phyloP scores from a whole-genome alignment of 768 basidiomycete species.

The Tremella fuciformis region DNA sequence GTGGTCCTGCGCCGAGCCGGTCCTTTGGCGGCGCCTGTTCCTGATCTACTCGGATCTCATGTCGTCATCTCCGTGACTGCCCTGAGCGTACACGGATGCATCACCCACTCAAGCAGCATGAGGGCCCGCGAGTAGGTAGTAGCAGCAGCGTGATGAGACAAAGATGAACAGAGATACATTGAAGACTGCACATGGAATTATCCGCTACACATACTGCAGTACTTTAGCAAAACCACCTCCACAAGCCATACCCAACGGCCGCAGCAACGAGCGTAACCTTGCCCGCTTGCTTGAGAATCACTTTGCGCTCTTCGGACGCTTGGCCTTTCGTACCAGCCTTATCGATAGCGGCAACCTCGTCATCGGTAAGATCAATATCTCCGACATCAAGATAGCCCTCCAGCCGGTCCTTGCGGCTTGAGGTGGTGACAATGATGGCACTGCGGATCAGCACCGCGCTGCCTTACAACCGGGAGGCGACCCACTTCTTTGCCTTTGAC shows the following conservation, averaged over 20 bases:
- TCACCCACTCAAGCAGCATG: no score
- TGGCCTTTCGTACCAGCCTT: conserved; percentile 49
- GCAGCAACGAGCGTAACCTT: conserved; percentile 3
- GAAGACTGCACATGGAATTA: not conserved
- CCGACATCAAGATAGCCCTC: conserved; percentile 67
- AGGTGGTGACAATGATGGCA: conserved; percentile 50
- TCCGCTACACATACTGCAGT: conserved; percentile 3
- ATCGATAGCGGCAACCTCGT: conserved; percentile 51
- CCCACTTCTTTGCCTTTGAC: conserved; percentile 40
- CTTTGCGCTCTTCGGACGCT: conserved; percentile 19
- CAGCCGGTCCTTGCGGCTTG: conserved; percentile 56
- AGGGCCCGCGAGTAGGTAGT: no score
- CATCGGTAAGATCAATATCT: conserved; percentile 56
- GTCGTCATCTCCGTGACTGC: no score
- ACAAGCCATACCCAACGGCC: not conserved
- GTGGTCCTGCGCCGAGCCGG: no score
- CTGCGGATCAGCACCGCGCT: conserved; percentile 15
- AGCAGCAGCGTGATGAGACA: no score
- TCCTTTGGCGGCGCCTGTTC: no score
- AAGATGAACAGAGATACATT: not conserved
- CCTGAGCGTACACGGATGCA: no score
- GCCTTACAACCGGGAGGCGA: not conserved
- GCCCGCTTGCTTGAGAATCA: not conserved
- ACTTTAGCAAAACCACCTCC: not conserved
- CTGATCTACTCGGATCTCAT: no score